phyloP scores from a whole-genome alignment of 805 yeast genomes.

The Babjeviella inositovora region DNA sequence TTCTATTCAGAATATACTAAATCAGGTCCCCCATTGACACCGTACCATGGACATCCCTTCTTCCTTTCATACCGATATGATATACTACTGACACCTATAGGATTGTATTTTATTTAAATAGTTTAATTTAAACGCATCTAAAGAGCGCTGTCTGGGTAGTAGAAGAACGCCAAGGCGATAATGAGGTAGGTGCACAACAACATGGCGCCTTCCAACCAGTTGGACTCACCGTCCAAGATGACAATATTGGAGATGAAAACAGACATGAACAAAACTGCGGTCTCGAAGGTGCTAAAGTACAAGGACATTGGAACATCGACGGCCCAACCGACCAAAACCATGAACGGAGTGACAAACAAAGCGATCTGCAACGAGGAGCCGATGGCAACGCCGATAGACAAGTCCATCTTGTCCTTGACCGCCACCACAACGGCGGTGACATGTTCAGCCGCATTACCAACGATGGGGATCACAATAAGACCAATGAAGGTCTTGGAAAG shows the following conservation, averaged over 20 bases:
- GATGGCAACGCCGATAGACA: slow-evolving; percentile 92
- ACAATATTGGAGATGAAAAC: slow-evolving; percentile 79
- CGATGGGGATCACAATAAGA: slow-evolving; percentile 84
- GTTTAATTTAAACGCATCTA: slow-evolving; percentile 14
- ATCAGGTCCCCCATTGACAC: no score
- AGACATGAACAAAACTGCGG: slow-evolving; percentile 79
- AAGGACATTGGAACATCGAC: slow-evolving; percentile 86
- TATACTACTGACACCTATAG: slow-evolving; percentile 13
- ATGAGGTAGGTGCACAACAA: slow-evolving; percentile 73
- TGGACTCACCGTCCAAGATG: slow-evolving; percentile 85
- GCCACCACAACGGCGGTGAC: slow-evolving; percentile 95
- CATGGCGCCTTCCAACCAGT: slow-evolving; percentile 96
- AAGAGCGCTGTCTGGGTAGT: slow-evolving; percentile 50
- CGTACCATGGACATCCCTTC: no score
- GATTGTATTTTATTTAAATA: no score
- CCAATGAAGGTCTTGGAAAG: slow-evolving; percentile 92
- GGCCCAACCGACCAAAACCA: slow-evolving; percentile 90
- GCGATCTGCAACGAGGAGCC: slow-evolving; percentile 96
- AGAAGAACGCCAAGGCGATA: slow-evolving; percentile 80
- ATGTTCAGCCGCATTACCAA: slow-evolving; percentile 98
- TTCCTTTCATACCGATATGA: no score
- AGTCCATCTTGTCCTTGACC: slow-evolving; percentile 90
- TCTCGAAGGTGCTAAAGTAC: slow-evolving; percentile 85
- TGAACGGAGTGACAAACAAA: slow-evolving; percentile 84
- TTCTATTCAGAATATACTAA: no score